These are phyloP conservation scores for Didymosphaeria variabile DNA, from an alignment of 2,329 filamentous ascomycete genomes.

Conservation along the genomic window DNA sequence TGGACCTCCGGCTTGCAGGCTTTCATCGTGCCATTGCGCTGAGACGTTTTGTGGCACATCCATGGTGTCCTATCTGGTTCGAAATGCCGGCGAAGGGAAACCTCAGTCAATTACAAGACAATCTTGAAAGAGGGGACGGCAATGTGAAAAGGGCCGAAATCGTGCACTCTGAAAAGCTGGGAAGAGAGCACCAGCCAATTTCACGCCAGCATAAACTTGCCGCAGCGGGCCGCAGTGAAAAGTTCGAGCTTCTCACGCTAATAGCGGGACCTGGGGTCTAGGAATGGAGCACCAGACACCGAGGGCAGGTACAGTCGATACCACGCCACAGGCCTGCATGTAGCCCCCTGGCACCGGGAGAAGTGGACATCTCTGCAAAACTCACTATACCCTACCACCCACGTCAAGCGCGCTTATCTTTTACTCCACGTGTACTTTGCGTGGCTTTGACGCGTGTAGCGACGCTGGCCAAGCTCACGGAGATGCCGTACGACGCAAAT, in stretches of 20 bases:
- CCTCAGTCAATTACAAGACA: too few relatives aligned
- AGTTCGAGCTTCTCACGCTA: background rate
- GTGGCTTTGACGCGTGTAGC: constrained; percentile 2
- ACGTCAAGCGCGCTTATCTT: background rate
- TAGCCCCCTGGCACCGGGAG: background rate
- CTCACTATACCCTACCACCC: background rate
- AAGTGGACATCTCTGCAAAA: background rate
- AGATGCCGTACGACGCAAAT: background rate
- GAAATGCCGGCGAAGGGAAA: background rate
- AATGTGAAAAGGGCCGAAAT: background rate
- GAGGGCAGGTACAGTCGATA: background rate
- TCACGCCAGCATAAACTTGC: background rate
- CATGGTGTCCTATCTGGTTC: background rate
- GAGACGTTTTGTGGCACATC: background rate
- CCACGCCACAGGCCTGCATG: background rate
- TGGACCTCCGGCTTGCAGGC: background rate
- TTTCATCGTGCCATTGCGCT: background rate
- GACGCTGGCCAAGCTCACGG: background rate
- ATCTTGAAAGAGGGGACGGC: background rate
- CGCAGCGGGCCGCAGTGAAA: background rate
- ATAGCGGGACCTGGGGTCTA: background rate
- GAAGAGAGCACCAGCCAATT: background rate
- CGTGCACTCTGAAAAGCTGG: background rate
- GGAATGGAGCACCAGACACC: background rate
- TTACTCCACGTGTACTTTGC: background rate